Evolutionary conservation across 2,329 filamentous ascomycete species (phyloP).

Genomic region (Stagonosporopsis cucurbitacearum): DNA sequence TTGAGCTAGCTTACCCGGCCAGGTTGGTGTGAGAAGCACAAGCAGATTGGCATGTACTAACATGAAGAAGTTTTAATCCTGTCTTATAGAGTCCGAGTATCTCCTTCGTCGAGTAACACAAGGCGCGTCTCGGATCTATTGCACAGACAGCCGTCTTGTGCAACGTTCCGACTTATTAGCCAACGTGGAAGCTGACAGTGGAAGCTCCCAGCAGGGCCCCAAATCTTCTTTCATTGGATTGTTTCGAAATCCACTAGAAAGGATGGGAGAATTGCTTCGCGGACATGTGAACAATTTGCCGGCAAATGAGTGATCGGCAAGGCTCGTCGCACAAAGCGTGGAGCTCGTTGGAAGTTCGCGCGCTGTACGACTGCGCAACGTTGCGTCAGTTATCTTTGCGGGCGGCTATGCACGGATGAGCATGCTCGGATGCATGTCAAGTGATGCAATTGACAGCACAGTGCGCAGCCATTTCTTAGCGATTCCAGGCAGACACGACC

Average conservation of each 20-base stretch:
- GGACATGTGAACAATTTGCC: neutral
- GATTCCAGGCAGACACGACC: neutral
- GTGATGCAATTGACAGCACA: neutral
- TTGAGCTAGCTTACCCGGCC: neutral
- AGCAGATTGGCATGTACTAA: slow-evolving; percentile 15
- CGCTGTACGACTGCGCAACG: neutral
- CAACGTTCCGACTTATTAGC: neutral
- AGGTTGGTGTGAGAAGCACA: neutral
- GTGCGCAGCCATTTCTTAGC: too few relatives aligned
- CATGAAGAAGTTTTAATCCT: slow-evolving; percentile 13
- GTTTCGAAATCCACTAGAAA: too few relatives aligned
- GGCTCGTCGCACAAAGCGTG: slow-evolving; percentile 21
- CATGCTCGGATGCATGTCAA: neutral
- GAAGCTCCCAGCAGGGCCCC: neutral
- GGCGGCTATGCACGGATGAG: neutral
- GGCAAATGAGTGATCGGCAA: neutral
- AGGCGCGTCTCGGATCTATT: neutral
- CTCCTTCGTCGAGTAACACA: slow-evolving; percentile 11
- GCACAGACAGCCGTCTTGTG: slow-evolving; percentile 4
- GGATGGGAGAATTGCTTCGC: neutral
- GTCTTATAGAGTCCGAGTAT: slow-evolving; percentile 10
- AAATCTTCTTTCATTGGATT: neutral
- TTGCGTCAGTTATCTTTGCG: neutral
- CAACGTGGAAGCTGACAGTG: neutral
- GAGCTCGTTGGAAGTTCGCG: neutral